Conservation (phyloP, 2,329 filamentous ascomycete genomes). For the Penicillium capsulatum region DNA sequence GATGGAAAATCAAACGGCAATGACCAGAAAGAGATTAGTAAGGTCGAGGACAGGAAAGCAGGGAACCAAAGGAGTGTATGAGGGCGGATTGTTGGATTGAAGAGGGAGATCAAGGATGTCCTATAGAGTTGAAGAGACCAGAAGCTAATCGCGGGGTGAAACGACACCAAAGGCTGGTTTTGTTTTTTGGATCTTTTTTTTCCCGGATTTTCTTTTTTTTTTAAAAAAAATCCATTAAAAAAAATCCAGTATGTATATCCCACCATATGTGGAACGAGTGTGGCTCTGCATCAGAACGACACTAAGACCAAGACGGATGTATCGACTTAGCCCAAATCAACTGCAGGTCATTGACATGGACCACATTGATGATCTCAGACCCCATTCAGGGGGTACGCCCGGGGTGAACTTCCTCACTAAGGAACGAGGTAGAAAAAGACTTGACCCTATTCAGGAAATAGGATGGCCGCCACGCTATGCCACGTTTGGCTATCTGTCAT, state of each 20-base stretch:
- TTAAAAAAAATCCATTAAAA: slow-evolving; percentile 5
- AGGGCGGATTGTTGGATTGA: slow-evolving; percentile 17
- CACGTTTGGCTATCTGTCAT: slow-evolving; percentile 1
- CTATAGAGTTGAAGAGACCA: slow-evolving; percentile 23
- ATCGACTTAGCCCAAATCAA: slow-evolving; percentile 24
- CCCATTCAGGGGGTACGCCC: slow-evolving; percentile 18
- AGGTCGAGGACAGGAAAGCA: slow-evolving; percentile 10
- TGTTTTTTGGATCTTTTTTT: slow-evolving; percentile 14
- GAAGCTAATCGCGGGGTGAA: slow-evolving; percentile 39
- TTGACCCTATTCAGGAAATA: too few relatives aligned
- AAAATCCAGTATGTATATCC: slow-evolving; percentile 11
- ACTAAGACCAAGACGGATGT: slow-evolving; percentile 25
- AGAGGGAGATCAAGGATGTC: slow-evolving; percentile 18
- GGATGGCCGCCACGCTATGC: neutral
- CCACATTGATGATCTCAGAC: slow-evolving; percentile 18
- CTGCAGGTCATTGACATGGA: slow-evolving; percentile 20
- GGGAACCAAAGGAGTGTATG: slow-evolving; percentile 25
- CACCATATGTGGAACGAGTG: slow-evolving; percentile 23
- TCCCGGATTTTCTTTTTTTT: slow-evolving; percentile 9
- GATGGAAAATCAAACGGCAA: slow-evolving; percentile 12
- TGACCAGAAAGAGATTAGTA: slow-evolving; percentile 16
- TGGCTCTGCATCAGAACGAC: slow-evolving; percentile 24
- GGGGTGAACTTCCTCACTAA: slow-evolving; percentile 15
- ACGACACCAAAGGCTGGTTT: slow-evolving; percentile 26
- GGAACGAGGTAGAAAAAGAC: too few relatives aligned